Percentiles rank a stretch among this genome's conserved stretches.
phyloP scores from a whole-genome alignment of 768 basidiomycete genomes.

The Rhodotorula babjevae region DNA sequence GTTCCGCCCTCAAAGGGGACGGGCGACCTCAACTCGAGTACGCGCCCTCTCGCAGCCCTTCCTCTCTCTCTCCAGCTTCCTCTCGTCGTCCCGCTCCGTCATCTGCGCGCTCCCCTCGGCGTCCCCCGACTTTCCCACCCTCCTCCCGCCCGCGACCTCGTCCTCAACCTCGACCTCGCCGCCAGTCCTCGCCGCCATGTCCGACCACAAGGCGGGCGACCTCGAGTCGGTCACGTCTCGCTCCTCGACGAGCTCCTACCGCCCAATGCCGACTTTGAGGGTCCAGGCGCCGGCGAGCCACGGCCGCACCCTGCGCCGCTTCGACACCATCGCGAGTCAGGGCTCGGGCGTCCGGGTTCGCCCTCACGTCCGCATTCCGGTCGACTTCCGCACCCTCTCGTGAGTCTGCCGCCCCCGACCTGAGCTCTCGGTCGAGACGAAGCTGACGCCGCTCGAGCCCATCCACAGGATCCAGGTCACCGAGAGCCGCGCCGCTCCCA shows the following conservation, averaged over 20 bases:
- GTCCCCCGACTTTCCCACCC: too few relatives aligned
- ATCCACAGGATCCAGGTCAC: constrained; percentile 10
- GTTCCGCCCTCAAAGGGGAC: too few relatives aligned
- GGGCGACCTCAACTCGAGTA: too few relatives aligned
- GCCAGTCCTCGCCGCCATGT: neutral
- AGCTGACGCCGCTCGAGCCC: too few relatives aligned
- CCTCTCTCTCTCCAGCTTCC: too few relatives aligned
- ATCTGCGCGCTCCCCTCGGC: too few relatives aligned
- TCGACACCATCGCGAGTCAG: neutral
- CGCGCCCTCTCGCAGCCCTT: too few relatives aligned
- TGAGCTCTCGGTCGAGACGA: too few relatives aligned
- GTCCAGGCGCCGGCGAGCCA: neutral
- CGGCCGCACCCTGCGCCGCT: neutral
- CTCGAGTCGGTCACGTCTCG: neutral
- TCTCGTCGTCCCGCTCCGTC: too few relatives aligned
- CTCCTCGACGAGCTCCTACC: neutral
- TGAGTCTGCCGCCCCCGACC: too few relatives aligned
- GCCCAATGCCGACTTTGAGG: neutral
- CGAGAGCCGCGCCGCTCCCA: neutral
- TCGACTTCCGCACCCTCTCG: constrained; percentile 51
- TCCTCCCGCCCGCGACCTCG: too few relatives aligned
- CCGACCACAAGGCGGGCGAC: neutral
- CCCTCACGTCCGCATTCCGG: constrained; percentile 13
- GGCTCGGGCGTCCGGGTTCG: neutral
- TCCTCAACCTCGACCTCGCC: too few relatives aligned